Percentiles rank a stretch among this genome's conserved stretches.
phyloP scores from a whole-genome alignment of 257 asterid species.

The Dorcoceras hygrometricum region DNA sequence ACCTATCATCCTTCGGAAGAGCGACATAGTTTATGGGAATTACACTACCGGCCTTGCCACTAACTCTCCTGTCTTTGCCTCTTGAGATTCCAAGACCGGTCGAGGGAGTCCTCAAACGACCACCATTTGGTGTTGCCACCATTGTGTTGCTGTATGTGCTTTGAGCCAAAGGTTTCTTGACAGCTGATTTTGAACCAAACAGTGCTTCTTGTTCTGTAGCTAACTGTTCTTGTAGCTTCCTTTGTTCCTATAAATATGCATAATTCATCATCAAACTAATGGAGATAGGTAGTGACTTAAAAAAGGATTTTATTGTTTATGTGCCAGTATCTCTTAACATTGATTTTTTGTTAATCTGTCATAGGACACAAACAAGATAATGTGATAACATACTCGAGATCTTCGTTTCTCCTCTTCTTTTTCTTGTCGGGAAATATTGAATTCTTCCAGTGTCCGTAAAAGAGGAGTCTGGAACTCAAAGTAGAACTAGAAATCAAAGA shows the following conservation, averaged over 20 bases:
- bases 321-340: not conserved
- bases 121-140: slow-evolving; percentile 51
- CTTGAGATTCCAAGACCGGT: slow-evolving; percentile 41
- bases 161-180: slow-evolving; percentile 57
- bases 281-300: not conserved
- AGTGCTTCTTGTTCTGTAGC: slow-evolving; percentile 61
- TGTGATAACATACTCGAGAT: slow-evolving; percentile 47
- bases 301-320: not conserved
- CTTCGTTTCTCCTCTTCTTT: slow-evolving; percentile 74
- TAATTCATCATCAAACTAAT: not conserved
- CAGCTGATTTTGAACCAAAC: slow-evolving; percentile 57
- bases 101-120: slow-evolving; percentile 45
- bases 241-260: slow-evolving; percentile 56
- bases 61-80: slow-evolving; percentile 56
- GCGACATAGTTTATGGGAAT: slow-evolving; percentile 72
- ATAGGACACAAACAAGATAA: slow-evolving; percentile 4
- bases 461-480: slow-evolving; percentile 49
- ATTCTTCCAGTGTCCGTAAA: slow-evolving; percentile 55
- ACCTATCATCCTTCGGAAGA: slow-evolving; percentile 58
- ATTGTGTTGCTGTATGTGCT: slow-evolving; percentile 46
- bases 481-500: slow-evolving; percentile 8
- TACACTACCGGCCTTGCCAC: slow-evolving; percentile 38
- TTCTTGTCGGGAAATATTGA: slow-evolving; percentile 41
- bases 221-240: slow-evolving; percentile 65
- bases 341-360: too few relatives aligned